Conservation (phyloP, 164 flowering plant species). For the Litsea cubeba region DNA sequence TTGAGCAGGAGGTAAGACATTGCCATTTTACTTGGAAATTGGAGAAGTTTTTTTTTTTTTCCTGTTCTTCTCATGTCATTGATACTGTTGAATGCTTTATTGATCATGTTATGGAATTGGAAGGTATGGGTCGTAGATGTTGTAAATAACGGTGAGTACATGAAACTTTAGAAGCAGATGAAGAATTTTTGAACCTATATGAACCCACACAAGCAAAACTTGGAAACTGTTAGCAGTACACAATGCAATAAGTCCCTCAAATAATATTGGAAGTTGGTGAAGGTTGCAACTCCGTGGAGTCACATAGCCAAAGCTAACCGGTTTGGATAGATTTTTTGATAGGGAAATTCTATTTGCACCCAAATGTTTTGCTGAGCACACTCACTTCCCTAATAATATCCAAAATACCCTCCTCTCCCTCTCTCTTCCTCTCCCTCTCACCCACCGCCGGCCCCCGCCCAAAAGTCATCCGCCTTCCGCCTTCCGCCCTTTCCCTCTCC, state of each 20-base stretch:
- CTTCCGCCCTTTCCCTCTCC: too few relatives aligned
- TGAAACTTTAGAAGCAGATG: neutral
- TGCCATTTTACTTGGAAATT: neutral
- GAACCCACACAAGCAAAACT: neutral
- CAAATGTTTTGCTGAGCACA: too few relatives aligned
- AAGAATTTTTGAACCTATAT: neutral
- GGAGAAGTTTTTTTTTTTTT: neutral
- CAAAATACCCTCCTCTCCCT: too few relatives aligned
- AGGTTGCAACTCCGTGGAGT: neutral
- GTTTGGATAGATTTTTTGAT: too few relatives aligned
- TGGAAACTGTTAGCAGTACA: neutral
- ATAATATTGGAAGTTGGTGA: neutral
- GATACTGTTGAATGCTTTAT: neutral
- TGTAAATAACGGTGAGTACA: neutral
- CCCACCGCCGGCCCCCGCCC: too few relatives aligned
- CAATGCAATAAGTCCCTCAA: neutral
- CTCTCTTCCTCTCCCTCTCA: too few relatives aligned
- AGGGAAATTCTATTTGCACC: too few relatives aligned
- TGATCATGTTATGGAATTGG: neutral
- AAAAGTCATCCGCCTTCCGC: too few relatives aligned
- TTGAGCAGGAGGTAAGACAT: slow-evolving; percentile 76
- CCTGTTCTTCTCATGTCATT: neutral
- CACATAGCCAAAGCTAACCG: too few relatives aligned
- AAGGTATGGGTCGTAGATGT: neutral
- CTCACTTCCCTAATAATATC: too few relatives aligned